A percentile compares a stretch with the other conserved stretches of the same genome.
Evolutionary conservation across 2,329 filamentous ascomycete genomes (phyloP).

Genomic region (Claviceps arundinis): DNA sequence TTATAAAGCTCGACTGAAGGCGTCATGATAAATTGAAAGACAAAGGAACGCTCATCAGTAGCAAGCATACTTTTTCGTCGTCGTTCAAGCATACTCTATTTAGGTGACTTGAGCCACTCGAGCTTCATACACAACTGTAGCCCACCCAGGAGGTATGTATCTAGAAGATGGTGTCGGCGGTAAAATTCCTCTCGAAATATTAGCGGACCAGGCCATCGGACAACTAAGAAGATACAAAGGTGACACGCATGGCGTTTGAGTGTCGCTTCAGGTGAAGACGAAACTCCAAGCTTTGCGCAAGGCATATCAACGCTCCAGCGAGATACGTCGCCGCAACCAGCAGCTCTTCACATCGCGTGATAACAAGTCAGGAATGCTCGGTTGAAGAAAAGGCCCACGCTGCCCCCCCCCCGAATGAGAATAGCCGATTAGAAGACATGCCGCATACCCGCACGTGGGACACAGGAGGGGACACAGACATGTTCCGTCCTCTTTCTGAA

Average conservation of each 20-base stretch:
- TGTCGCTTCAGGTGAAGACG: background rate
- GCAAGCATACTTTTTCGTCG: no score
- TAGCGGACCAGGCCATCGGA: no score
- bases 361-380: background rate
- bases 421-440: background rate
- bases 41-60: no score
- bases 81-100: no score
- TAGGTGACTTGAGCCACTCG: no score
- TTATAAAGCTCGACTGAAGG: no score
- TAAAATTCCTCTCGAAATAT: no score
- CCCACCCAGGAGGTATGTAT: no score
- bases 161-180: no score
- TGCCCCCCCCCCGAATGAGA: background rate
- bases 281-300: background rate
- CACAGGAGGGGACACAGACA: background rate
- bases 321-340: background rate
- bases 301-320: background rate
- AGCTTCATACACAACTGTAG: no score
- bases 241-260: background rate
- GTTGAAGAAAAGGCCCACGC: background rate
- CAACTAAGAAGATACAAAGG: no score
- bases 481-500: background rate
- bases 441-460: background rate
- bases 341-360: background rate
- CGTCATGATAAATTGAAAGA: no score